phyloP scores from a whole-genome alignment of 768 basidiomycete species.

The Boletales sp. region DNA sequence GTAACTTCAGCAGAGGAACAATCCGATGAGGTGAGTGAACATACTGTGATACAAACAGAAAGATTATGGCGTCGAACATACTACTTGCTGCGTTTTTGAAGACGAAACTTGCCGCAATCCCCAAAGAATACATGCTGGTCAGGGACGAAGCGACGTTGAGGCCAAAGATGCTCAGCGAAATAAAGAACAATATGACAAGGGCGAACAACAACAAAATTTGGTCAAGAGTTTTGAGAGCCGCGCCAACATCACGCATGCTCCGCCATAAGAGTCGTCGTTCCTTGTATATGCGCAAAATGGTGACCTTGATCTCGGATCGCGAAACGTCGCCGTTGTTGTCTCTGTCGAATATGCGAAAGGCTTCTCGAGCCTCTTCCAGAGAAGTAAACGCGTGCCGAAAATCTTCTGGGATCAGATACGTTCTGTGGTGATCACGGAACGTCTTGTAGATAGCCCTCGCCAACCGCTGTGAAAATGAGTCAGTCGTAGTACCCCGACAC shows the following conservation, averaged over 20 bases:
- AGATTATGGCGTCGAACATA: constrained; percentile 79
- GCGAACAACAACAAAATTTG: constrained; percentile 61
- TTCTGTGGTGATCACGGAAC: constrained; percentile 52
- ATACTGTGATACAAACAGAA: constrained; percentile 79
- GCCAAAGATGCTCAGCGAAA: constrained; percentile 69
- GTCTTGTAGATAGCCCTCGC: constrained; percentile 64
- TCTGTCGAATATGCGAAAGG: constrained; percentile 73
- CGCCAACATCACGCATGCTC: constrained; percentile 72
- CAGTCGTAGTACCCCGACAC: neutral
- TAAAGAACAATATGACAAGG: constrained; percentile 63
- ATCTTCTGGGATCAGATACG: constrained; percentile 63
- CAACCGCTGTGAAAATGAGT: constrained; percentile 45
- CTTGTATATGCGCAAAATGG: constrained; percentile 67
- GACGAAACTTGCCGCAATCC: constrained; percentile 73
- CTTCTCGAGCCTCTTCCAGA: constrained; percentile 52
- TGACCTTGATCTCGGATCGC: constrained; percentile 69
- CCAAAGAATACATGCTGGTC: constrained; percentile 70
- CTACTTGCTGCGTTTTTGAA: constrained; percentile 72
- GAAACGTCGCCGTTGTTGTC: constrained; percentile 78
- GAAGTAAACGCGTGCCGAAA: constrained; percentile 66
- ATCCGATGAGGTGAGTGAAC: constrained; percentile 26
- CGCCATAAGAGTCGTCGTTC: constrained; percentile 73
- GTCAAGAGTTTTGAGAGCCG: constrained; percentile 63
- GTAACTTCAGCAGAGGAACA: constrained; percentile 1
- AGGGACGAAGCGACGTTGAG: constrained; percentile 61